Evolutionary conservation across 352 stramenopile species (phyloP).

Genomic region (Blastocystis sp.): DNA sequence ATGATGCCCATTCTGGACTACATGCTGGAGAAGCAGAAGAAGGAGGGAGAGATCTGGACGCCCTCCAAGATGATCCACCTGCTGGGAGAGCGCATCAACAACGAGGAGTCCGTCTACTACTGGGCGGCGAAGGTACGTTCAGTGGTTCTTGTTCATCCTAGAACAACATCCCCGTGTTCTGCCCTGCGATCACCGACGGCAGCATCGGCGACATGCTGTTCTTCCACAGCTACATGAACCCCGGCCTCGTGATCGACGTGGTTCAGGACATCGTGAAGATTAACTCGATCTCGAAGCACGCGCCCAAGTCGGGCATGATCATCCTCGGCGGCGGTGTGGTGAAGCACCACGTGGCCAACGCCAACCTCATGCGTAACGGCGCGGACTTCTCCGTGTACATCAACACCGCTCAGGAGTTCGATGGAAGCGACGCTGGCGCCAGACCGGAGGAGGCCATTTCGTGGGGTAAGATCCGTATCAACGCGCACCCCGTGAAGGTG

Average conservation of each 20-base stretch:
- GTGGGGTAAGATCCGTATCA: constrained; percentile 95
- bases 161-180: constrained; percentile 99
- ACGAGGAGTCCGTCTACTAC: constrained; percentile 97
- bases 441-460: constrained; percentile 96
- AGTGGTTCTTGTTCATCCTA: neutral
- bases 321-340: constrained; percentile 94
- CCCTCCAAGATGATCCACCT: constrained; percentile 92
- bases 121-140: constrained; percentile 86
- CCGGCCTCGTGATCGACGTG: constrained; percentile 94
- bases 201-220: constrained; percentile 99
- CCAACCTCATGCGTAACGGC: constrained; percentile 99
- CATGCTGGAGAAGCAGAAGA: constrained; percentile 96
- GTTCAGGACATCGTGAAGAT: constrained; percentile 91
- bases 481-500: constrained; percentile 89
- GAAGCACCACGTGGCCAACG: constrained; percentile 99
- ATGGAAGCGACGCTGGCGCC: constrained; percentile 94
- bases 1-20: constrained; percentile 87
- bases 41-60: constrained; percentile 83
- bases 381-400: constrained; percentile 97
- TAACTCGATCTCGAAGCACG: constrained; percentile 92
- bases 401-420: constrained; percentile 97
- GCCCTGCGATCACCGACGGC: constrained; percentile 95
- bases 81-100: constrained; percentile 93
- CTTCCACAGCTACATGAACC: constrained; percentile 98
- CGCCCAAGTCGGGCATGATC: constrained; percentile 91